phyloP scores from a whole-genome alignment of 2,329 filamentous ascomycete genomes.

The Botryosphaeria dothidea region DNA sequence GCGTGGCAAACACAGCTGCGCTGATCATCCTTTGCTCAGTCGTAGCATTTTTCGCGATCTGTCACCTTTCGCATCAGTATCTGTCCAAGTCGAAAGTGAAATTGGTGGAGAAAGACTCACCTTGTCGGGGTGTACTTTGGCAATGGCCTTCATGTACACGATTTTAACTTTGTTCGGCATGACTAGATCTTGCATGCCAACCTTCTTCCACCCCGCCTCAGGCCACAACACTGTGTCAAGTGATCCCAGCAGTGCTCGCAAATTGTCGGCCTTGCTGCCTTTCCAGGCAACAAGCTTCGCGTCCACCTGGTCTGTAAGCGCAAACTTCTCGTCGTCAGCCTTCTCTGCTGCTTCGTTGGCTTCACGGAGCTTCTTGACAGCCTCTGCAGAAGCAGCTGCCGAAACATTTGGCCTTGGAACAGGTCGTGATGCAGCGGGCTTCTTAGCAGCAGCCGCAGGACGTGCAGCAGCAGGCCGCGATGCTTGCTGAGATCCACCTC shows the following conservation, averaged over 20 bases:
- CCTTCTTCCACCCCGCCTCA: constrained; percentile 92
- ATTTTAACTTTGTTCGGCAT: constrained; percentile 96
- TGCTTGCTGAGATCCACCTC: constrained; percentile 49
- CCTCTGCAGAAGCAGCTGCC: constrained; percentile 56
- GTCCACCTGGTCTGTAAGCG: constrained; percentile 81
- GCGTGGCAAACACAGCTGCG: constrained; percentile 62
- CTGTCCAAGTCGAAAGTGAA: neutral
- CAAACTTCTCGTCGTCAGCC: constrained; percentile 91
- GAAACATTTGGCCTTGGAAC: constrained; percentile 46
- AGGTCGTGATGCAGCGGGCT: constrained; percentile 28
- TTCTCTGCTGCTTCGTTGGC: constrained; percentile 84
- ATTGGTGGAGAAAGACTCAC: constrained; percentile 56
- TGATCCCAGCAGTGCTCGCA: constrained; percentile 83
- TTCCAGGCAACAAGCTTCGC: constrained; percentile 78
- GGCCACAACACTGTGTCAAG: constrained; percentile 90
- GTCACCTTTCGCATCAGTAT: constrained; percentile 23
- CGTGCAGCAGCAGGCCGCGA: constrained; percentile 50
- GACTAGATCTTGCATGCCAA: constrained; percentile 89
- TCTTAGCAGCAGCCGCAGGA: constrained; percentile 33
- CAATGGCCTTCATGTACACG: constrained; percentile 98
- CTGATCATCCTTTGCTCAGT: constrained; percentile 69
- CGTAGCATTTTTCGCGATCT: constrained; percentile 65
- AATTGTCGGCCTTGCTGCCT: constrained; percentile 87
- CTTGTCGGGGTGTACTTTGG: constrained; percentile 98
- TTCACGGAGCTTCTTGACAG: constrained; percentile 77